Evolutionary conservation across 306 rosid species (phyloP).

Genomic region (Citrullus amarus): DNA sequence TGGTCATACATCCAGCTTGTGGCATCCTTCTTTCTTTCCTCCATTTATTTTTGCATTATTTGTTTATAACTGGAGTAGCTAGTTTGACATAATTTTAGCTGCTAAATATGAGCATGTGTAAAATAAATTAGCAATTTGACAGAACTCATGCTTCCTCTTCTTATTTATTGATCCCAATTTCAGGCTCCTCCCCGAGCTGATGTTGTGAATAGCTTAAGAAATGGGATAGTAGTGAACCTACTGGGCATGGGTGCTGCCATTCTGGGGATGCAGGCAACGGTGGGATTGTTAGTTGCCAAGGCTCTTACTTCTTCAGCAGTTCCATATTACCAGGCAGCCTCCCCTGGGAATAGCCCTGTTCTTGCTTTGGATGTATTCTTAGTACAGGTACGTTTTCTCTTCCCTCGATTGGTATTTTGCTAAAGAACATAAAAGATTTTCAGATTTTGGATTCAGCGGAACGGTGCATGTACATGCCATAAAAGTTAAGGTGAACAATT

Average conservation of each 20-base stretch:
- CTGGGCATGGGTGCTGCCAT: slow-evolving; percentile 94
- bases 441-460: not conserved
- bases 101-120: not conserved
- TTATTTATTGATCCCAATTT: slow-evolving; percentile 9
- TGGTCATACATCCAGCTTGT: not conserved
- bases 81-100: not conserved
- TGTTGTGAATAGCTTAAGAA: slow-evolving; percentile 70
- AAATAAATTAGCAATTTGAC: not conserved
- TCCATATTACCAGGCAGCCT: slow-evolving; percentile 70
- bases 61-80: not conserved
- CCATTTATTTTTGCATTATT: not conserved
- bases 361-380: slow-evolving; percentile 92
- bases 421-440: not conserved
- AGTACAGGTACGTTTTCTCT: slow-evolving; percentile 59
- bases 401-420: not conserved
- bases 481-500: not conserved
- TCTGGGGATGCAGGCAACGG: slow-evolving; percentile 96
- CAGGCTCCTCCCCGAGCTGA: slow-evolving; percentile 99
- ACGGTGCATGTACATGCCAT: not conserved
- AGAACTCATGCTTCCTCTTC: not conserved
- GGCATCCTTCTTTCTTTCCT: not conserved
- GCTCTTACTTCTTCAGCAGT: slow-evolving; percentile 85
- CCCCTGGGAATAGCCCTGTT: slow-evolving; percentile 89
- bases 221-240: slow-evolving; percentile 67
- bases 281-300: slow-evolving; percentile 85